A percentile compares a stretch with the other conserved stretches of the same genome.
These are phyloP conservation scores for Nicotiana tabacum DNA, from an alignment of 257 asterid species.

Conservation along the genomic window DNA sequence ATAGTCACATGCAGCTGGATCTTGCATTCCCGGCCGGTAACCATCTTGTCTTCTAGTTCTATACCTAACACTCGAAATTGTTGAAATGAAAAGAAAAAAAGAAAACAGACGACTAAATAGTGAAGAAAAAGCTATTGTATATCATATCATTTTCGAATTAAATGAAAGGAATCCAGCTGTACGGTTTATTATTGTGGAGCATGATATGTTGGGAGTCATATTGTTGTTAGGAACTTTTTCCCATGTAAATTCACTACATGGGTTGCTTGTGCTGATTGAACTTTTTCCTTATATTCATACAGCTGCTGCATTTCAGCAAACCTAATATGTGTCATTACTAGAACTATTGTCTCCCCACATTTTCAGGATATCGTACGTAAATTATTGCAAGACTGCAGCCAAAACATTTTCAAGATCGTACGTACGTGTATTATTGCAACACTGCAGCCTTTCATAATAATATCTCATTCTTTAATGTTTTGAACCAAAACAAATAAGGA, in stretches of 20 bases:
- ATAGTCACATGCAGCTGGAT: neutral
- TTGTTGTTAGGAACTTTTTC: neutral
- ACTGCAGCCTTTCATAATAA: too few relatives aligned
- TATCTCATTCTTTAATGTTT: too few relatives aligned
- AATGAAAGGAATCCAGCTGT: neutral
- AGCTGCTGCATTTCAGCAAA: neutral
- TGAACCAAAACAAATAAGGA: too few relatives aligned
- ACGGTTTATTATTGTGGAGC: neutral
- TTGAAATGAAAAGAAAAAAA: neutral
- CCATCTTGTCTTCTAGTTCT: neutral
- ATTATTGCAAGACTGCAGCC: too few relatives aligned
- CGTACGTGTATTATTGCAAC: too few relatives aligned
- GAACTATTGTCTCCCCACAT: too few relatives aligned
- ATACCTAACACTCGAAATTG: neutral
- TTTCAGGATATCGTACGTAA: too few relatives aligned
- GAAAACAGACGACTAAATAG: neutral
- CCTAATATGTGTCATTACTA: neutral
- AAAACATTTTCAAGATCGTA: too few relatives aligned
- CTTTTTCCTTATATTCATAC: neutral
- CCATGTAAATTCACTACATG: neutral
- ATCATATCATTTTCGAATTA: neutral
- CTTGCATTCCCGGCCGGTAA: neutral
- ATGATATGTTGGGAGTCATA: neutral
- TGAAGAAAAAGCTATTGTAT: neutral
- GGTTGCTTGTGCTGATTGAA: neutral